A percentile compares a stretch with the other conserved stretches of the same genome.
These are phyloP conservation scores for Fusarium sp. DNA, from an alignment of 2,329 filamentous ascomycete genomes.

Conservation along the genomic window DNA sequence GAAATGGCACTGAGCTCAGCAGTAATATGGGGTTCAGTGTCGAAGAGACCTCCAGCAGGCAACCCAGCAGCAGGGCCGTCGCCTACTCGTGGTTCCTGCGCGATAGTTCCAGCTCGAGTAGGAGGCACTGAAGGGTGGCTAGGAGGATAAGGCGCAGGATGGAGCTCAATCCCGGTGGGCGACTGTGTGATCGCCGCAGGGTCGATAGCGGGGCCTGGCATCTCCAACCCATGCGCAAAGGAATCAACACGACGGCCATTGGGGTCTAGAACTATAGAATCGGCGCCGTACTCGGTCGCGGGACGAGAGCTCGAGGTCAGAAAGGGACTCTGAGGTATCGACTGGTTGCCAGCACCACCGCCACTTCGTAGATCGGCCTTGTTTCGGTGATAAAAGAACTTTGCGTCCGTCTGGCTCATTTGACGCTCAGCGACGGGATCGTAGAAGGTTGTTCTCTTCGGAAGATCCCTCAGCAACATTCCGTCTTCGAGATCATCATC, in stretches of 20 bases:
- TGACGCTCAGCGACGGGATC: slow-evolving; percentile 94
- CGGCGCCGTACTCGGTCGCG: slow-evolving; percentile 52
- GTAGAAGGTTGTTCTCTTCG: slow-evolving; percentile 85
- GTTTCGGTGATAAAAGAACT: slow-evolving; percentile 94
- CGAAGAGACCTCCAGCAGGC: slow-evolving; percentile 65
- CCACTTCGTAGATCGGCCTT: slow-evolving; percentile 68
- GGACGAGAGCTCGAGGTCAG: slow-evolving; percentile 52
- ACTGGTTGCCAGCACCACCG: slow-evolving; percentile 54
- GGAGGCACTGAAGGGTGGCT: slow-evolving; percentile 14
- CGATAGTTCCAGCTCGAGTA: slow-evolving; percentile 14
- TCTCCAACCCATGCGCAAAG: slow-evolving; percentile 55
- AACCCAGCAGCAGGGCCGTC: slow-evolving; percentile 39
- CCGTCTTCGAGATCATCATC: slow-evolving; percentile 59
- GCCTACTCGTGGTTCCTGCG: slow-evolving; percentile 22
- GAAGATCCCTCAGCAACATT: slow-evolving; percentile 71
- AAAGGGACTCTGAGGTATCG: slow-evolving; percentile 61
- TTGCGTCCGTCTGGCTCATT: slow-evolving; percentile 93
- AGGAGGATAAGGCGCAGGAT: slow-evolving; percentile 9
- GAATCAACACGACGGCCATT: slow-evolving; percentile 39
- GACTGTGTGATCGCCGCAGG: slow-evolving; percentile 18
- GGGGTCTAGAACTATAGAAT: slow-evolving; percentile 49
- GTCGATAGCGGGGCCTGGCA: slow-evolving; percentile 32
- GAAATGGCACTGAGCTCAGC: slow-evolving; percentile 89
- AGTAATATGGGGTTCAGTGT: slow-evolving; percentile 83
- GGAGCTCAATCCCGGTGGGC: slow-evolving; percentile 22